phyloP scores from a whole-genome alignment of 2,329 filamentous ascomycete species.

The Cladosporium sp. region DNA sequence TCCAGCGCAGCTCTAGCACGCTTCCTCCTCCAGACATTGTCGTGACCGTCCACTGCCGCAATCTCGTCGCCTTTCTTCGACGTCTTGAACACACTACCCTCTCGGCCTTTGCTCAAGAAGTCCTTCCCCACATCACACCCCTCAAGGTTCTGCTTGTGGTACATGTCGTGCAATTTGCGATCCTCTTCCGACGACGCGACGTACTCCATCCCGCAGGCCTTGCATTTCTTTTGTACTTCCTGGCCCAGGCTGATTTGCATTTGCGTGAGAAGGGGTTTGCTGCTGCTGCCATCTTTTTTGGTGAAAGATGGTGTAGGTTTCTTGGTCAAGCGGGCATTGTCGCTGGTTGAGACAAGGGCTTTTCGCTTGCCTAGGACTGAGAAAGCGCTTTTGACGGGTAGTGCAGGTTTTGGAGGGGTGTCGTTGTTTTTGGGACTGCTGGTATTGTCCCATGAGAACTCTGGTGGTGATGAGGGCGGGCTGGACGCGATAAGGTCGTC shows the following conservation, averaged over 20 bases:
- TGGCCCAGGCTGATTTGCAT: slow-evolving; percentile 62
- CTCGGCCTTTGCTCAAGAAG: slow-evolving; percentile 48
- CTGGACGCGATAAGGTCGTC: slow-evolving; percentile 40
- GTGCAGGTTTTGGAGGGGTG: slow-evolving; percentile 19
- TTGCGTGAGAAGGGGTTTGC: slow-evolving; percentile 52
- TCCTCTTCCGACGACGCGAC: slow-evolving; percentile 63
- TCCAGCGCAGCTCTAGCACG: slow-evolving; percentile 57
- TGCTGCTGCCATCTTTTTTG: slow-evolving; percentile 22
- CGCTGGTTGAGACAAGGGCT: slow-evolving; percentile 26
- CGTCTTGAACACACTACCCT: slow-evolving; percentile 22
- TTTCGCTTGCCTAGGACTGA: slow-evolving; percentile 35
- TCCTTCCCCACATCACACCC: slow-evolving; percentile 63
- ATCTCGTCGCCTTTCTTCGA: slow-evolving; percentile 48
- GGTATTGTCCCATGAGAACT: slow-evolving; percentile 40
- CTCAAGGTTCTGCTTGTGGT: slow-evolving; percentile 61
- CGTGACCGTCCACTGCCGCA: slow-evolving; percentile 58
- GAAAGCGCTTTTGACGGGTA: slow-evolving; percentile 33
- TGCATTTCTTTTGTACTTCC: slow-evolving; percentile 58
- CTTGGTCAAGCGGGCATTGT: slow-evolving; percentile 37
- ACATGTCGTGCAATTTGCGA: slow-evolving; percentile 62
- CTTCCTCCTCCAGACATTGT: slow-evolving; percentile 53
- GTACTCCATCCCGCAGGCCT: slow-evolving; percentile 66
- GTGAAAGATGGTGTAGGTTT: slow-evolving; percentile 26
- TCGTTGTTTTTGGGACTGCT: background rate
- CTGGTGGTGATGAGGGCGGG: slow-evolving; percentile 55